These are phyloP conservation scores for Ramularia endophylla DNA, from an alignment of 2,329 filamentous ascomycete genomes.

Conservation along the genomic window DNA sequence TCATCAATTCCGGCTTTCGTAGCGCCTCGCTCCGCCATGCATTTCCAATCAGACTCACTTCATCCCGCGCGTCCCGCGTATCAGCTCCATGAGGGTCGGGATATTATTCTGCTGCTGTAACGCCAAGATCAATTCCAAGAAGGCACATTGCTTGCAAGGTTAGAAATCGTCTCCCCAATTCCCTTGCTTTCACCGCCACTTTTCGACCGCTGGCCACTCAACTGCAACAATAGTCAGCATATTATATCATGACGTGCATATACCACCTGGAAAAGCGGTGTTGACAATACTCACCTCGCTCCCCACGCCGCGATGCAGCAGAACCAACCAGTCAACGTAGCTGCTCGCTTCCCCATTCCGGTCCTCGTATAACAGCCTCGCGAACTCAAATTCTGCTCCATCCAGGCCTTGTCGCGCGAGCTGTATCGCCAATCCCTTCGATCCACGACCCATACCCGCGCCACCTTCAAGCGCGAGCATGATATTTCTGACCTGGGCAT, in stretches of 20 bases:
- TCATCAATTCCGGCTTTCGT: no score
- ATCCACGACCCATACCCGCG: slow-evolving; percentile 17
- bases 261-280: background rate
- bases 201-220: slow-evolving; percentile 29
- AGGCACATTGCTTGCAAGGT: slow-evolving; percentile 26
- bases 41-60: no score
- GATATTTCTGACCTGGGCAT: slow-evolving; percentile 90
- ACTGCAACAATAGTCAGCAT: slow-evolving; percentile 19
- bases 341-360: slow-evolving; percentile 96
- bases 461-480: slow-evolving; percentile 82
- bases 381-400: slow-evolving; percentile 95
- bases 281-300: slow-evolving; percentile 58
- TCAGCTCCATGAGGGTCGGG: no score
- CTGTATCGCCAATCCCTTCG: slow-evolving; percentile 80
- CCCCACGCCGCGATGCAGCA: slow-evolving; percentile 88
- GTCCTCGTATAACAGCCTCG: slow-evolving; percentile 83
- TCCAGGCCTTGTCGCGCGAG: slow-evolving; percentile 88
- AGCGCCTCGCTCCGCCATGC: no score
- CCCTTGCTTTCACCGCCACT: slow-evolving; percentile 17
- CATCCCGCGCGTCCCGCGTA: no score
- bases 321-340: slow-evolving; percentile 97
- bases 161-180: slow-evolving; percentile 26
- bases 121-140: slow-evolving; percentile 15
- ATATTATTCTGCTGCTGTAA: no score
- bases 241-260: background rate